phyloP scores from a whole-genome alignment of 1,139 yeast genomes.

The Pichia sp. region DNA sequence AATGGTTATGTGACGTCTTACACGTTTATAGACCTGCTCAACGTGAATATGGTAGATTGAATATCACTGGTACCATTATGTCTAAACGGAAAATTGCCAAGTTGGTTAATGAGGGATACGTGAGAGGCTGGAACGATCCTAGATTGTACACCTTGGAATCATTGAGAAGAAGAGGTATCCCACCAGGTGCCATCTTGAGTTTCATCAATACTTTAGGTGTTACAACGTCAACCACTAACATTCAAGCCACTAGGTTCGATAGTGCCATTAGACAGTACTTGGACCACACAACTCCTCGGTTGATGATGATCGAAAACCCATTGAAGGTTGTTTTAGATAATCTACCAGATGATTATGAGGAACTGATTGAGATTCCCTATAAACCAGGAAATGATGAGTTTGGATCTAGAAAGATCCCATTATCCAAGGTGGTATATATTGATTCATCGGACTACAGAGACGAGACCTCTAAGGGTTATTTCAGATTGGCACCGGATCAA shows the following conservation, averaged over 20 bases:
- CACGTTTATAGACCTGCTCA: conserved; percentile 97
- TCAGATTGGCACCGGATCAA: conserved; percentile 90
- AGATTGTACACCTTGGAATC: conserved; percentile 92
- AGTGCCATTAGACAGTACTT: conserved; percentile 80
- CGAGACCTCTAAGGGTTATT: conserved; percentile 58
- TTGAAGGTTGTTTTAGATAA: conserved; percentile 79
- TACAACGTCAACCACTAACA: conserved; percentile 87
- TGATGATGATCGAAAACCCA: conserved; percentile 91
- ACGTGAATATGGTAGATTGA: conserved; percentile 95
- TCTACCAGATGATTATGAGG: conserved; percentile 68
- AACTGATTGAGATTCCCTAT: conserved; percentile 74
- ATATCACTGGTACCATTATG: conserved; percentile 89
- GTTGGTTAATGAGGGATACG: conserved; percentile 73
- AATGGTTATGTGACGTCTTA: conserved; percentile 96
- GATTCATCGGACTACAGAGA: conserved; percentile 86
- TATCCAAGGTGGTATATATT: conserved; percentile 73
- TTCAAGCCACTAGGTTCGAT: conserved; percentile 87
- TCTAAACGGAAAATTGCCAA: conserved; percentile 95
- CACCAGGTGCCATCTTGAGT: conserved; percentile 96
- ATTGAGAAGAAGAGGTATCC: conserved; percentile 94
- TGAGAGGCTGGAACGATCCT: conserved; percentile 99
- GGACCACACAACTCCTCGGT: conserved; percentile 89
- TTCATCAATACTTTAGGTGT: conserved; percentile 96
- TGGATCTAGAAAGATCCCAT: conserved; percentile 75
- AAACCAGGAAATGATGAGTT: conserved; percentile 73